Percentiles rank a stretch among this genome's conserved stretches.
These are phyloP conservation scores for Sclerospora graminicola DNA, from an alignment of 352 stramenopile species.

Conservation along the genomic window DNA sequence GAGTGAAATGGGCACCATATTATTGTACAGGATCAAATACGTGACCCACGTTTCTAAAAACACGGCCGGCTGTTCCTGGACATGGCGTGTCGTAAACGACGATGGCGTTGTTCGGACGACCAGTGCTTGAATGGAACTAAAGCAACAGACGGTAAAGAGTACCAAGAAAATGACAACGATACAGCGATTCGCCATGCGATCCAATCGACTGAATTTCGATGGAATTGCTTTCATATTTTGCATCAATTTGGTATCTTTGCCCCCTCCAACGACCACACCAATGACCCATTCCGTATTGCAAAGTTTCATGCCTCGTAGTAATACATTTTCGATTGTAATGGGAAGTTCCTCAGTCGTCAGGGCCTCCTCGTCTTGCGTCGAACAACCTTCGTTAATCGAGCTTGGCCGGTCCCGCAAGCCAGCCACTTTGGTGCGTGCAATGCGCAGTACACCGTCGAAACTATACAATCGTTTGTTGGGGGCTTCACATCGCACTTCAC, in stretches of 20 bases:
- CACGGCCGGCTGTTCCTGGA: too few species aligned
- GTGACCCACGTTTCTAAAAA: too few species aligned
- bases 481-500: slow-evolving; percentile 51
- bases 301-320: slow-evolving; percentile 79
- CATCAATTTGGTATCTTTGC: slow-evolving; percentile 80
- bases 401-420: not conserved
- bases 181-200: slow-evolving; percentile 70
- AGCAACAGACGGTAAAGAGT: slow-evolving; percentile 38
- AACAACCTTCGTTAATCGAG: too few species aligned
- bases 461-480: slow-evolving; percentile 73
- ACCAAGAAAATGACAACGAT: slow-evolving; percentile 70
- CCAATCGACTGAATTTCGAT: slow-evolving; percentile 79
- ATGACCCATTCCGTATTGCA: slow-evolving; percentile 87
- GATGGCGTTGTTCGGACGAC: too few species aligned
- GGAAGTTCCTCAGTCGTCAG: slow-evolving; percentile 31
- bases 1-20: too few species aligned
- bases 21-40: too few species aligned
- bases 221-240: slow-evolving; percentile 47
- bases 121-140: too few species aligned
- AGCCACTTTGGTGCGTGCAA: slow-evolving; percentile 8
- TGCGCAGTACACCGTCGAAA: slow-evolving; percentile 61
- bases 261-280: slow-evolving; percentile 84
- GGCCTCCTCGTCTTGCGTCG: too few species aligned
- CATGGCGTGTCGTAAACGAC: too few species aligned
- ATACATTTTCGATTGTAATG: slow-evolving; percentile 78